Percentiles rank a stretch among this genome's conserved stretches.
phyloP scores from a whole-genome alignment of 1,284 basidiomycete genomes.

The Pascua sp. region DNA sequence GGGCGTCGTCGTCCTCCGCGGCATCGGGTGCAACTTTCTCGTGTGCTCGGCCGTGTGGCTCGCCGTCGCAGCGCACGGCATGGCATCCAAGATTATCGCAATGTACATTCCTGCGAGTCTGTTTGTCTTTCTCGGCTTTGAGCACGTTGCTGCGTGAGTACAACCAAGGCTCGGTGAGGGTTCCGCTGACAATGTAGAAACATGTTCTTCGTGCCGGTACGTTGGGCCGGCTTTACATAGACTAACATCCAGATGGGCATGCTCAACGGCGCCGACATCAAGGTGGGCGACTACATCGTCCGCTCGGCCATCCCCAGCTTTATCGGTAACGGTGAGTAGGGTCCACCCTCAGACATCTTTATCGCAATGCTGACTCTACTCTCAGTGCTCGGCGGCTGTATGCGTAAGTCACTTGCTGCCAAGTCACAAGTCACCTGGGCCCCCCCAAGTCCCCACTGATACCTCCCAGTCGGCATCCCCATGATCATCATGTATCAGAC shows the following conservation, averaged over 20 bases:
- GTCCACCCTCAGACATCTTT: no score
- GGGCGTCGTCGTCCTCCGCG: conserved; percentile 37
- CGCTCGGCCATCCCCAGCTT: conserved; percentile 24
- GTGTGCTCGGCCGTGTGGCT: conserved; percentile 46
- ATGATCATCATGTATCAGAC: conserved; percentile 5
- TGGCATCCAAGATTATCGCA: conserved; percentile 38
- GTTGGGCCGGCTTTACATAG: no score
- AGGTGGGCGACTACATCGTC: conserved; percentile 19
- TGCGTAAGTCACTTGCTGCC: background rate
- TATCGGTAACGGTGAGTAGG: conserved; percentile 24
- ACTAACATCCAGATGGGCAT: conserved; percentile 25
- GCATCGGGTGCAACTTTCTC: conserved; percentile 48
- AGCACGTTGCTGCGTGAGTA: conserved; percentile 33
- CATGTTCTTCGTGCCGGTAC: conserved; percentile 38
- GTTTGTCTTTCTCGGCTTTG: conserved; percentile 43
- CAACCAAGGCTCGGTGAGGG: no score
- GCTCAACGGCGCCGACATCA: conserved; percentile 29
- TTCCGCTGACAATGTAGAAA: conserved; percentile 12
- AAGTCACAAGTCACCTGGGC: no score
- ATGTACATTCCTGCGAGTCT: conserved; percentile 43
- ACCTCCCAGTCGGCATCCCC: conserved; percentile 7
- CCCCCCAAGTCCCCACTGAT: no score
- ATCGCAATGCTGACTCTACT: background rate
- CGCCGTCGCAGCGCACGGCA: conserved; percentile 34
- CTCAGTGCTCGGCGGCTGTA: conserved; percentile 17